These are phyloP conservation scores for Dactylellina leptospora DNA, from an alignment of 2,329 filamentous ascomycete genomes.

Conservation along the genomic window DNA sequence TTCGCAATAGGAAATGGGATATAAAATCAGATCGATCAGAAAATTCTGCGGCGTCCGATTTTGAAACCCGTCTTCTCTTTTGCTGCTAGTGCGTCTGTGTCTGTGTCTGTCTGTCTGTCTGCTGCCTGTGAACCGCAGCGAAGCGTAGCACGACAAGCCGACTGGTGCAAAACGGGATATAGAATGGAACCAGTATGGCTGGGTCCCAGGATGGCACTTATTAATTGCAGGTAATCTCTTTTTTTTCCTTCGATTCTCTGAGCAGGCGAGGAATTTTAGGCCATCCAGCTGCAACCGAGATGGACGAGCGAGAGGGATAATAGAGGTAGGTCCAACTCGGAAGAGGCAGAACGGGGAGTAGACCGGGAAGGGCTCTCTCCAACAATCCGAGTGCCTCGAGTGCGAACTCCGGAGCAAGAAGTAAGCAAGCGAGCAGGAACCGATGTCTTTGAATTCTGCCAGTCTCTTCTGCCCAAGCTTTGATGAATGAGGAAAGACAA, in stretches of 20 bases:
- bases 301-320: conserved; percentile 47
- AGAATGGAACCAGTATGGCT: conserved; percentile 28
- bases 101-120: no score
- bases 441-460: neutral
- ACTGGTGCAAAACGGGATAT: conserved; percentile 37
- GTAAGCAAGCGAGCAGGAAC: neutral
- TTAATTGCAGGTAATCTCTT: conserved; percentile 13
- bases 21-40: neutral
- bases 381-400: conserved; percentile 5
- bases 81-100: conserved; percentile 12
- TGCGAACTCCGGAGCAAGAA: neutral
- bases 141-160: conserved; percentile 23
- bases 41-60: conserved; percentile 27
- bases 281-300: conserved; percentile 53
- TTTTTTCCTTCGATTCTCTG: neutral
- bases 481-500: conserved; percentile 10
- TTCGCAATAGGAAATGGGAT: neutral
- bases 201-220: conserved; percentile 10
- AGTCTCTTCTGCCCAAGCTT: neutral
- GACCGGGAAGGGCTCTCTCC: conserved; percentile 27
- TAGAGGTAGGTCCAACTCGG: conserved; percentile 51
- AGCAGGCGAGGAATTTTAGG: conserved; percentile 22
- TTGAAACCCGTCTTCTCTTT: conserved; percentile 9
- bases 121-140: conserved; percentile 43
- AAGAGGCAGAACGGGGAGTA: conserved; percentile 48